Evolutionary conservation across 306 rosid genomes (phyloP), one percentile per base, ranked within the genome.

Genomic region (Vigna hirtella): DNA sequence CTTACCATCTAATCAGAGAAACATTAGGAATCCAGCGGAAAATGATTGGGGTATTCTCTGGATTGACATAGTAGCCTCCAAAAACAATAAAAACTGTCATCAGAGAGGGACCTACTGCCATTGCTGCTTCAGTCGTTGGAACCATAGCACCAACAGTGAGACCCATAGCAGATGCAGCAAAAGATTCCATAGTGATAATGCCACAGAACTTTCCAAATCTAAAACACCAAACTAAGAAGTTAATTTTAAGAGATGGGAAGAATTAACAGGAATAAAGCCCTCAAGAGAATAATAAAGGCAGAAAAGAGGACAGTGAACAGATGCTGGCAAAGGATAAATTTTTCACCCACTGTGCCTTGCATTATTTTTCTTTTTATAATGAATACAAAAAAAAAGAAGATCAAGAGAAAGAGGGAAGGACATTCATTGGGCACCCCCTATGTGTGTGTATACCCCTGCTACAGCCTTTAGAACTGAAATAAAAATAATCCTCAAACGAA

Each of bases 151-250:
- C 98, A 77, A 94, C 97, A 14, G 97, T 87, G 52, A 94, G 97
- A 77, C 97, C 98, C 98, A 94, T 92, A 7, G 98, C 97, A 70
- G 98, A 92, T 48, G 98, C 97, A 66, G 98, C 89, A 86, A 94
- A 91, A 79, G 95, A 94, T 86, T 94, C 98, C 53, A 84, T 61
- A 1, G 93, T 94, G 65, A 94, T 87, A 34, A 92, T 88, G 75
- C 97, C 96, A 85, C 98, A 95, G 83, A 95, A 95, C 84, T 84
- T 92, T 74, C 91, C 95, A 77, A 95, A 95, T 70, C 98, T 95
- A 74, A 17, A 82, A 81, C 64, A 73, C 49, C 80, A 82, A 67
- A 83, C 20, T 69, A 43, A 63, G 9, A 55, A 72, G 82, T 72
- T 70, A 85, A 48, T 74, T 58, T 73, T 47, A 72, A 69, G 63